A percentile compares a stretch with the other conserved stretches of the same genome.
These are phyloP conservation scores for Pseudoneurospora amorphoporcata DNA, from an alignment of 495 filamentous ascomycete genomes.

Conservation along the genomic window DNA sequence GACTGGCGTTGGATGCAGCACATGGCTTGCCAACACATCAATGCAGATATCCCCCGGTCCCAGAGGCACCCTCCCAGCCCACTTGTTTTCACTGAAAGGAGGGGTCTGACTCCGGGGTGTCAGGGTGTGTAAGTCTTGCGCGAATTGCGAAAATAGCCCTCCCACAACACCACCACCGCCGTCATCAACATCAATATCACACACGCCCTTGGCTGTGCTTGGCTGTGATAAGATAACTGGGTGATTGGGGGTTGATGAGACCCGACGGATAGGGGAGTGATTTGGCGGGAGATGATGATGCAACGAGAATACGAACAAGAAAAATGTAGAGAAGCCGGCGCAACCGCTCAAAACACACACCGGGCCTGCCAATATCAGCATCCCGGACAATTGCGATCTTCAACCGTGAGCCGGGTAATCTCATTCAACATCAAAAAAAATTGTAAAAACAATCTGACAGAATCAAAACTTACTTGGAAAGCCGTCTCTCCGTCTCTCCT, in stretches of 20 bases:
- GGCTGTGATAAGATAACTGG: neutral
- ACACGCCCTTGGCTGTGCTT: neutral
- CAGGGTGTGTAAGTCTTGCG: neutral
- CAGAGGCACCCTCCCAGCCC: slow-evolving; percentile 9
- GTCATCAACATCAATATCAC: neutral
- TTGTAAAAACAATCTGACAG: neutral
- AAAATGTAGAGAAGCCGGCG: neutral
- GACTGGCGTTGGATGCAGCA: slow-evolving; percentile 13
- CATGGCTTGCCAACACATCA: slow-evolving; percentile 28
- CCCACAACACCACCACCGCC: neutral
- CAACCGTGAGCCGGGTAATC: neutral
- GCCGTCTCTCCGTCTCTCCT: neutral
- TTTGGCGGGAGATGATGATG: neutral
- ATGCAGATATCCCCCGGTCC: slow-evolving; percentile 16
- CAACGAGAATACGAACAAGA: neutral
- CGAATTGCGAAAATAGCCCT: neutral
- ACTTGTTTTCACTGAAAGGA: slow-evolving; percentile 5
- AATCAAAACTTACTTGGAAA: neutral
- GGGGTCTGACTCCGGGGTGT: neutral
- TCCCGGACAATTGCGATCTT: neutral
- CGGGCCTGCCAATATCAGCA: neutral
- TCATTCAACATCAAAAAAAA: neutral
- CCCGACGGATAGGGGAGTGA: neutral
- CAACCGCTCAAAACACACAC: neutral
- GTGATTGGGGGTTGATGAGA: neutral